Conservation (phyloP, 345 rosid genomes). For the Noccaea bulbosa region DNA sequence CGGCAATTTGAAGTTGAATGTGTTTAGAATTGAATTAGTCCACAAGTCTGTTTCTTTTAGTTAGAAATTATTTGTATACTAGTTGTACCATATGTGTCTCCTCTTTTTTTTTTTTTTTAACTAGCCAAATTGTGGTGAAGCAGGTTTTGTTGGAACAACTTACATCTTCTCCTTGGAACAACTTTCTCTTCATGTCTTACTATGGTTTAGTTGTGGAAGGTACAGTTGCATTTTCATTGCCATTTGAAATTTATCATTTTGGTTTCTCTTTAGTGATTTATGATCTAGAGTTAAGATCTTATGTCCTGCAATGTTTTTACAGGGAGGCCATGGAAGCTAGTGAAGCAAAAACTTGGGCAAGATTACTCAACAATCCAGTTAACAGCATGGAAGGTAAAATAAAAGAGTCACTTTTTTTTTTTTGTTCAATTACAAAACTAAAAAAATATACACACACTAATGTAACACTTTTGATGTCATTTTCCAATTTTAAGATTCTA, state of each 20-base stretch:
- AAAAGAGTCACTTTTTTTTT: background rate
- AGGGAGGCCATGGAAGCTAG: conserved; percentile 82
- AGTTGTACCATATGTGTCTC: background rate
- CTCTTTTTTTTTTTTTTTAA: background rate
- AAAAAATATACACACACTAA: background rate
- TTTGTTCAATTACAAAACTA: background rate
- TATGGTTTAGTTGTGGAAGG: conserved; percentile 93
- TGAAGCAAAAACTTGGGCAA: conserved; percentile 63
- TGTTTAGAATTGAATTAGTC: background rate
- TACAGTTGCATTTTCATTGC: conserved; percentile 3
- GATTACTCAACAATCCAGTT: conserved; percentile 74
- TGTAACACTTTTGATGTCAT: conserved; percentile 7
- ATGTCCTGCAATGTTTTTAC: conserved; percentile 31
- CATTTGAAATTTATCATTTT: background rate
- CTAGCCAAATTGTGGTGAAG: background rate
- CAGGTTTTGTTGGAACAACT: conserved; percentile 90
- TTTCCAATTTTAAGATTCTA: conserved; percentile 1
- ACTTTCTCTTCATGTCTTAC: conserved; percentile 82
- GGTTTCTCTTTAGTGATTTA: background rate
- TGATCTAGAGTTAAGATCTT: background rate
- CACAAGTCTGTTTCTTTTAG: background rate
- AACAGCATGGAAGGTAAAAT: conserved; percentile 86
- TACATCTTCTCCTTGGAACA: conserved; percentile 88
- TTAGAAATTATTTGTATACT: background rate
- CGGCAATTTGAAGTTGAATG: background rate